phyloP scores from a whole-genome alignment of 225 moss, liverwort and hornwort genomes.

The Straminergon stramineum region DNA sequence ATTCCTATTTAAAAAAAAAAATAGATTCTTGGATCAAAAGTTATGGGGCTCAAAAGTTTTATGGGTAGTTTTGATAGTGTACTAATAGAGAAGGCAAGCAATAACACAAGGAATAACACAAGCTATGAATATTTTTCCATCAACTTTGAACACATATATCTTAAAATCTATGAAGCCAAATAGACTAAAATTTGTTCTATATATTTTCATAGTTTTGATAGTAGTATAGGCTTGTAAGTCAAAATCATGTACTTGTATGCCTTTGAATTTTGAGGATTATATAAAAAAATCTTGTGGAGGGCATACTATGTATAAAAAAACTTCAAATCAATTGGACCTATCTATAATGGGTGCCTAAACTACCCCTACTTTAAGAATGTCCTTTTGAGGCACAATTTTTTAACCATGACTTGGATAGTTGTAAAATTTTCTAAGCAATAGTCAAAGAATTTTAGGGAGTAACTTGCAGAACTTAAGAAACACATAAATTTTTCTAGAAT shows the following conservation, averaged over 20 bases:
- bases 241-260: not conserved
- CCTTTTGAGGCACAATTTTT: not conserved
- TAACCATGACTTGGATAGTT: fast-evolving
- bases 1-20: too few species aligned
- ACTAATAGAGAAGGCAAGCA: not conserved
- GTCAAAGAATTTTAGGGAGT: not conserved
- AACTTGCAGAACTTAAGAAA: fast-evolving
- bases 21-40: too few species aligned
- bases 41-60: not conserved
- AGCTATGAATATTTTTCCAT: not conserved
- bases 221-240: not conserved
- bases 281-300: not conserved
- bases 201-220: not conserved
- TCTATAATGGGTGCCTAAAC: fast-evolving
- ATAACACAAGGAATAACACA: too few species aligned
- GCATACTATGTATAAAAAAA: too few species aligned
- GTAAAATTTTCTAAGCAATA: not conserved
- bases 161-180: not conserved
- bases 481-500: too few species aligned
- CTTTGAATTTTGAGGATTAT: not conserved
- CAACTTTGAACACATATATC: not conserved
- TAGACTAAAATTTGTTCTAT: not conserved
- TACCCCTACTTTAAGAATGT: not conserved
- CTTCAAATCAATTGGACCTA: too few species aligned
- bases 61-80: fast-evolving